Conservation (phyloP, 441 rosid species). For the Breynia disticha region DNA sequence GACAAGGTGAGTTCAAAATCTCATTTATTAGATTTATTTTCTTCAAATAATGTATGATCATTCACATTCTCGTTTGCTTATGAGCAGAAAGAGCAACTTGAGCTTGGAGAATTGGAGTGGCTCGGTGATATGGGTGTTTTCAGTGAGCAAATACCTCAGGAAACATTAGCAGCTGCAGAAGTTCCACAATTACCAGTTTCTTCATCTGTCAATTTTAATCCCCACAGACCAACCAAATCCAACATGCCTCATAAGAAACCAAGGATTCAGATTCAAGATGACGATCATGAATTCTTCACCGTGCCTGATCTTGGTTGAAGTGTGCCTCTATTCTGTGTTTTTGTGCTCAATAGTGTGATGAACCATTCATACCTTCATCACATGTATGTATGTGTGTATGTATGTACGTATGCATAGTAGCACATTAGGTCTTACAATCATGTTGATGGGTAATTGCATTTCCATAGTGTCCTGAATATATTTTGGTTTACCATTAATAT, state of each 20-base stretch:
- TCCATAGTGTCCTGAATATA: too few species aligned
- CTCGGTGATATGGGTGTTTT: slow-evolving; percentile 65
- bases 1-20: slow-evolving; percentile 46
- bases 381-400: neutral
- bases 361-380: neutral
- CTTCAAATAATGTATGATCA: too few species aligned
- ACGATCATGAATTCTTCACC: slow-evolving; percentile 69
- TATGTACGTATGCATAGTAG: neutral
- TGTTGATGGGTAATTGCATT: too few species aligned
- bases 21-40: too few species aligned
- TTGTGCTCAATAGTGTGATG: neutral
- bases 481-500: too few species aligned
- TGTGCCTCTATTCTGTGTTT: neutral
- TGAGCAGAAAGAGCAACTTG: slow-evolving; percentile 63
- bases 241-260: slow-evolving; percentile 68
- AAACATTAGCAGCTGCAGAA: slow-evolving; percentile 52
- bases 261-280: slow-evolving; percentile 47
- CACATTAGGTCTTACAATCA: too few species aligned
- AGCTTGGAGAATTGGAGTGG: slow-evolving; percentile 80
- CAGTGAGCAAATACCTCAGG: slow-evolving; percentile 52
- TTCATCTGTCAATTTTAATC: slow-evolving; percentile 20
- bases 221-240: slow-evolving; percentile 41
- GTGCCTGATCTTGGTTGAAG: slow-evolving; percentile 88
- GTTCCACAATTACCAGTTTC: slow-evolving; percentile 72
- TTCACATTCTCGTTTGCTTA: slow-evolving; percentile 5